A percentile compares a stretch with the other conserved stretches of the same genome.
phyloP scores from a whole-genome alignment of 1,284 basidiomycete species.

The Trametes versicolor region DNA sequence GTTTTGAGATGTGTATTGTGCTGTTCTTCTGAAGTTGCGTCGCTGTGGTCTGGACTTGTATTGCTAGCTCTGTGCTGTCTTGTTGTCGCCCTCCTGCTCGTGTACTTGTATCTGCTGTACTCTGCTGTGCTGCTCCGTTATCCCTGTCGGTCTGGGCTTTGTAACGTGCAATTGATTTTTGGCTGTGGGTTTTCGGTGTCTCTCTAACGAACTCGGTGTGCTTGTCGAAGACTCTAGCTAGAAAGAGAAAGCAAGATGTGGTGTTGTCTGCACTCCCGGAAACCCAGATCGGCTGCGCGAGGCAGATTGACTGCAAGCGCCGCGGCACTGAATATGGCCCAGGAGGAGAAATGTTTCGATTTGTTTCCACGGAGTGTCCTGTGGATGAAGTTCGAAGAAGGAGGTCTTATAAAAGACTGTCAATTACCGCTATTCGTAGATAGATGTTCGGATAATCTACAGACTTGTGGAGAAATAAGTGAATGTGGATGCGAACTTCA shows the following conservation, averaged over 20 bases:
- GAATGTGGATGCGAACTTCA: slow-evolving; percentile 10
- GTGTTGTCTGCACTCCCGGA: no score
- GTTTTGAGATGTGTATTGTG: not conserved
- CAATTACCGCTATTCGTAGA: slow-evolving; percentile 21
- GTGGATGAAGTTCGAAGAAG: no score
- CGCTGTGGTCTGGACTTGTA: slow-evolving; percentile 12
- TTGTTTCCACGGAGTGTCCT: no score
- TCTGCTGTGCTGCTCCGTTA: not conserved
- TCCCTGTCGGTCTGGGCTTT: not conserved
- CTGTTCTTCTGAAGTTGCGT: not conserved
- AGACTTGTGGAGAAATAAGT: slow-evolving; percentile 2
- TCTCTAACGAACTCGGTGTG: no score
- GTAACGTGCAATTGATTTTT: slow-evolving; percentile 4
- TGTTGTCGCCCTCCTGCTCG: not conserved
- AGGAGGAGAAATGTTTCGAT: no score
- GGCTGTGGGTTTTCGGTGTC: not conserved
- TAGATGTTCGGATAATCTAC: slow-evolving; percentile 24
- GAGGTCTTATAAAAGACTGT: no score
- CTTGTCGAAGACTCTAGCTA: no score
- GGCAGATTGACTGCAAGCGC: no score
- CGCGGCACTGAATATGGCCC: no score
- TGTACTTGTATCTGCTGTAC: slow-evolving; percentile 1
- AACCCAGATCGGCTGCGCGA: no score
- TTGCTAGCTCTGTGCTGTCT: slow-evolving; percentile 1
- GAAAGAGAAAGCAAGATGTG: no score